Evolutionary conservation across 352 stramenopile genomes (phyloP), one percentile per base, ranked within the genome.

Genomic region (Pythium chondricola): DNA sequence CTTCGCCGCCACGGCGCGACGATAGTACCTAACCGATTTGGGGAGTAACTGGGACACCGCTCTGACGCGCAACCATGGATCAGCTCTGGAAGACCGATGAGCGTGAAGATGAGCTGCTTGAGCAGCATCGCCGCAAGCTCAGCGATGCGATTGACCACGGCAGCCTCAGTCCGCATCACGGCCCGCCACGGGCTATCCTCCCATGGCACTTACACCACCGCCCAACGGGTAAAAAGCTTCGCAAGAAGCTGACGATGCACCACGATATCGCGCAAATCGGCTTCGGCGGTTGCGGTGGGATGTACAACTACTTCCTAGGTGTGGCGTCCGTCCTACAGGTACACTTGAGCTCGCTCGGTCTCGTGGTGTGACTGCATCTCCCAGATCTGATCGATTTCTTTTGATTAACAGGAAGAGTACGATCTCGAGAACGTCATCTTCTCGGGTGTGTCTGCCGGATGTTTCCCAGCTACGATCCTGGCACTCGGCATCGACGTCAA

Each of bases 301-400:
- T 92, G 75, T 92, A 92, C 74, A 92, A 92, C 52, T 92, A 89
- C 57, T 86, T 89, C 29, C 53, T 92, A 22, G 81, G 81, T 4
- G 77, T 92, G 6, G 81, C 81, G 26, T 85, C 75, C 18, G 65
- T 92, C 32, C 42, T 86, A 36, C 74, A 86, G 65, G 68, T 77
- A 43, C 16, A 20, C n/a, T 37, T 9, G n/a, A 14, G 16, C n/a
- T 27, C 10, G 1, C 14, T 27, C 18, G 31, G 4, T 21, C 8
- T 29, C 3, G 9, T 30, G 10, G 1, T 44, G 17, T 20, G 35
- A 20, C 9, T 40, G 9, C 35, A 20, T 40, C 9, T 40, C 11
- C 11, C 35, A 40, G 6, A 8, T 31, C 31, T 16, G 11, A 43
- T 30, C 18, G 6, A 33, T 52, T 43, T 13, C 0, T 52, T 22